phyloP scores from a whole-genome alignment of 1,284 basidiomycete genomes.

The Puccinia triticina region DNA sequence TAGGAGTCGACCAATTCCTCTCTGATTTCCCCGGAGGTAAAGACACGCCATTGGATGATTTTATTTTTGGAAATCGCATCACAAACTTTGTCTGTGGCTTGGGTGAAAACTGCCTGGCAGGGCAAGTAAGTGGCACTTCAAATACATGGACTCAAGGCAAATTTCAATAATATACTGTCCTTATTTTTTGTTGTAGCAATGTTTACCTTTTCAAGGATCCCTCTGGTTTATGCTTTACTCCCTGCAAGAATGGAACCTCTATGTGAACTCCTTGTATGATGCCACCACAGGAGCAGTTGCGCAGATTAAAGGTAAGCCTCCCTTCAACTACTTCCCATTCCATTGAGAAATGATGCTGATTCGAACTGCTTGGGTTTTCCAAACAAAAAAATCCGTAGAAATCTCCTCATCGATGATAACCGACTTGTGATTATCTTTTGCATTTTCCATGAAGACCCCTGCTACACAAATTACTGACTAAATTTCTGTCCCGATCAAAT shows the following conservation, averaged over 20 bases:
- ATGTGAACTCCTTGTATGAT: conserved; percentile 42
- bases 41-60: conserved; percentile 26
- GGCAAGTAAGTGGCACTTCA: conserved; percentile 21
- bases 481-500: background rate
- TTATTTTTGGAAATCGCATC: conserved; percentile 17
- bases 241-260: conserved; percentile 47
- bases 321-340: background rate
- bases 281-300: conserved; percentile 25
- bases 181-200: conserved; percentile 13
- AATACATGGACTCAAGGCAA: background rate
- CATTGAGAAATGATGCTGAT: background rate
- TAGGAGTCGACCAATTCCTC: conserved; percentile 33
- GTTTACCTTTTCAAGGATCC: conserved; percentile 32
- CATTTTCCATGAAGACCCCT: background rate
- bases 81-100: conserved; percentile 38
- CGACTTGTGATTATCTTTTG: conserved; percentile 32
- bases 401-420: conserved; percentile 40
- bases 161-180: background rate
- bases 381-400: background rate
- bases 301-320: conserved; percentile 34
- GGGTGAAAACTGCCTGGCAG: conserved; percentile 44
- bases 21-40: conserved; percentile 16
- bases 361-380: background rate
- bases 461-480: background rate
- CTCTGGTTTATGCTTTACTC: conserved; percentile 40